These are phyloP conservation scores for Quercus alba DNA, from an alignment of 306 rosid genomes.

Conservation along the genomic window DNA sequence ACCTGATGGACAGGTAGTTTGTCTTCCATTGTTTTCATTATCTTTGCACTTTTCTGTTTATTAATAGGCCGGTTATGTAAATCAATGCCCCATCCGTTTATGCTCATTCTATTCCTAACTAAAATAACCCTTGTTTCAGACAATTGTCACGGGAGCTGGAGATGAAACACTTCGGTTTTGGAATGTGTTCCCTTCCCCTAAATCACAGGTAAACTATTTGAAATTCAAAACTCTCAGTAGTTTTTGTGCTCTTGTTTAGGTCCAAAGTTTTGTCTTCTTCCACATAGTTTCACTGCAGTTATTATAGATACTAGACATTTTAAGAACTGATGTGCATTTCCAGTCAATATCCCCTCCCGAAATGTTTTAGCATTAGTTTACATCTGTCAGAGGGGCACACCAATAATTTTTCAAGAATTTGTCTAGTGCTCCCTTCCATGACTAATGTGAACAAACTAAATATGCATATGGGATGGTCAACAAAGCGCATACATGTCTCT, in stretches of 20 bases:
- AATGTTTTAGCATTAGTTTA: neutral
- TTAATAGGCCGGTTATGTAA: neutral
- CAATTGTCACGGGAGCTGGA: slow-evolving; percentile 99
- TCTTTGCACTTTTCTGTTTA: neutral
- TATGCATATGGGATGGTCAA: neutral
- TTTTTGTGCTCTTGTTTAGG: neutral
- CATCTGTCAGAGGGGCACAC: neutral
- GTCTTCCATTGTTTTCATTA: neutral
- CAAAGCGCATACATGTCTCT: neutral
- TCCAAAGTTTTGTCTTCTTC: neutral
- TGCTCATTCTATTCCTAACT: slow-evolving; percentile 11
- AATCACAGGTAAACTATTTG: slow-evolving; percentile 77
- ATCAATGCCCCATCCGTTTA: slow-evolving; percentile 1
- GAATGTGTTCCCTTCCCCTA: slow-evolving; percentile 96
- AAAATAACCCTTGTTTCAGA: slow-evolving; percentile 47
- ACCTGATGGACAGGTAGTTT: slow-evolving; percentile 92
- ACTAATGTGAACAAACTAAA: neutral
- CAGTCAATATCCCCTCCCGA: neutral
- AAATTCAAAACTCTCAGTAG: neutral
- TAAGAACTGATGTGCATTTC: neutral
- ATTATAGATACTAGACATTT: neutral
- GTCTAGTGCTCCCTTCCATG: neutral
- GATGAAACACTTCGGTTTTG: slow-evolving; percentile 98
- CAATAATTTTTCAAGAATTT: neutral
- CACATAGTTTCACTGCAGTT: neutral